Evolutionary conservation across 1,284 basidiomycete genomes (phyloP).

Genomic region (Puccinia triticina): DNA sequence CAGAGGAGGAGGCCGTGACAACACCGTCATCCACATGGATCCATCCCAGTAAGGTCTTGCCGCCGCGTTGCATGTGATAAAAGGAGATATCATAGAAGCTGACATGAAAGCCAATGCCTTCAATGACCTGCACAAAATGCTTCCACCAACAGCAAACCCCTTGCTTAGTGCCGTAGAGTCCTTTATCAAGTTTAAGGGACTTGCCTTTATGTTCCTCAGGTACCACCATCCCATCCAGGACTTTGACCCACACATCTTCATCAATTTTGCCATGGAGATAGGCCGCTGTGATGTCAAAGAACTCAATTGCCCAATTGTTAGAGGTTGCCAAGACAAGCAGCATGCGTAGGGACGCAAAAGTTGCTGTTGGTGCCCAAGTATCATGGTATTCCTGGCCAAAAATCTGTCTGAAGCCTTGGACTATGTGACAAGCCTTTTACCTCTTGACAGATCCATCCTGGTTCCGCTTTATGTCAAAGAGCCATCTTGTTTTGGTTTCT

Average conservation of each 20-base stretch:
- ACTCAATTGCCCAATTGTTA: not conserved
- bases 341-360: slow-evolving; percentile 27
- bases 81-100: slow-evolving; percentile 12
- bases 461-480: slow-evolving; percentile 6
- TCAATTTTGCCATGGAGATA: slow-evolving; percentile 38
- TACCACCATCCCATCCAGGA: not conserved
- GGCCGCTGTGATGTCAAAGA: slow-evolving; percentile 35
- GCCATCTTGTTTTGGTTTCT: not conserved
- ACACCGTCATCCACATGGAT: slow-evolving; percentile 31
- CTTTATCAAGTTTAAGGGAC: slow-evolving; percentile 9
- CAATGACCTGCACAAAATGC: not conserved
- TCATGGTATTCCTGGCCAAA: slow-evolving; percentile 23
- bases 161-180: slow-evolving; percentile 39
- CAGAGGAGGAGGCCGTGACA: not conserved
- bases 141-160: slow-evolving; percentile 35
- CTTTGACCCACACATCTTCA: slow-evolving; percentile 19
- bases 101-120: not conserved
- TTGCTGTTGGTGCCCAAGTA: slow-evolving; percentile 22
- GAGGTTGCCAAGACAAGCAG: not conserved
- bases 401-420: not conserved
- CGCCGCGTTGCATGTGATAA: not conserved
- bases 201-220: not conserved
- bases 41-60: not conserved
- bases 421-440: slow-evolving; percentile 16
- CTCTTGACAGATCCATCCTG: slow-evolving; percentile 14